Base-by-base conservation (phyloP, 1,139 yeast species). In the Sporopachydermia cereana region DNA sequence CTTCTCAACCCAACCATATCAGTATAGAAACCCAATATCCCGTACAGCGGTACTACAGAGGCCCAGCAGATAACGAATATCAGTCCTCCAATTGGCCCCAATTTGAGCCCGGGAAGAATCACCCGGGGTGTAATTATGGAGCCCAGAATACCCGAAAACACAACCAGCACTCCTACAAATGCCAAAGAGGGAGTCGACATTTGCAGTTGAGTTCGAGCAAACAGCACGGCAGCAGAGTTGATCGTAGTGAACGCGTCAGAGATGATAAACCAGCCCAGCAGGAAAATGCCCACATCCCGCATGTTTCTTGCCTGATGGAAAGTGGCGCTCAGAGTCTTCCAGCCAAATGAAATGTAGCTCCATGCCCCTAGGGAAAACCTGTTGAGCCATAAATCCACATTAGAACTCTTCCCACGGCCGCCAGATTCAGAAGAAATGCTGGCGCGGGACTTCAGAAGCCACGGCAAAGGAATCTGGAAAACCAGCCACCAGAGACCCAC, bases 401-500 rank as follows among this genome's bases (percentile, higher is more conserved):
- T 9, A 25, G 23, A 12, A 42, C 21, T 12, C 3, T 21, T 29
- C 36, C 2, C 43, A 14, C 29, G 29, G 7, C 29, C 12, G 7
- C 29, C 29, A 7, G 12, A 7, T 7, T 7, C 29, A 23, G 2
- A 36, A 16, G 3, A 27, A 24, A 27, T 24, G 24, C 14, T 27
- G 24, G 22, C 44, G 45, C 48, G 47, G 3, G 74, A 54, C 41
- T 69, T 65, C 47, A 81, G 57, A 42, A 73, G 59, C 49, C 67
- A 51, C 1, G 62, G 55, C 34, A 80, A 67, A 1, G 86, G 86
- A 2, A 76, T 45, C 52, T 79, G 84, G 64, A 79, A 80, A 2
- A 73, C 49, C 9, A 77, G 57, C 89, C 89, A 81, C 86, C 88
- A 81, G 2, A 72, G 16, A 1, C 88, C 88, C 18, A 80, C 81